Conservation (phyloP, 768 basidiomycete genomes). For the Strobilomyces confusus region DNA sequence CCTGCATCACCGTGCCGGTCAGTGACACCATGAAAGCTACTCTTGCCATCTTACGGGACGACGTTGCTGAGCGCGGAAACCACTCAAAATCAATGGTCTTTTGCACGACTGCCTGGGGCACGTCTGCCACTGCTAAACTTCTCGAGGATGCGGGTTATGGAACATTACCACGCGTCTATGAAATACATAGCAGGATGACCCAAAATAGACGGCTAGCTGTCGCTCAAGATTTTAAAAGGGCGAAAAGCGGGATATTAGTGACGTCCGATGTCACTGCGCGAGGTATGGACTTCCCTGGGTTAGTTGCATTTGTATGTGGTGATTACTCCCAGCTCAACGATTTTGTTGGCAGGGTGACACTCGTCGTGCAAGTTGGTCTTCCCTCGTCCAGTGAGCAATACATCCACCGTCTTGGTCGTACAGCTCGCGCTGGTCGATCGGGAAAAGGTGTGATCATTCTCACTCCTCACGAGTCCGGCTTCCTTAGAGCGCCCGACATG, state of each 20-base stretch:
- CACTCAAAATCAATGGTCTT: conserved; percentile 53
- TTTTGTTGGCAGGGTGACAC: conserved; percentile 42
- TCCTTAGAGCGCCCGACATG: conserved; percentile 42
- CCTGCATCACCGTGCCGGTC: conserved; percentile 40
- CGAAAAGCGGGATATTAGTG: conserved; percentile 43
- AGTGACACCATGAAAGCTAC: conserved; percentile 39
- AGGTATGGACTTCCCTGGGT: conserved; percentile 67
- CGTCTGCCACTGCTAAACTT: conserved; percentile 37
- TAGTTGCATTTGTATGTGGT: conserved; percentile 9
- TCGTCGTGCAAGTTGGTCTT: conserved; percentile 60
- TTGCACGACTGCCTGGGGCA: conserved; percentile 63
- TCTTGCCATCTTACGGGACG: conserved; percentile 37
- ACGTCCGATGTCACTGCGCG: conserved; percentile 59
- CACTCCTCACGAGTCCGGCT: conserved; percentile 45
- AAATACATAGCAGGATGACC: conserved; percentile 56
- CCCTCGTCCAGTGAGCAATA: conserved; percentile 73
- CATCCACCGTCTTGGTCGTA: conserved; percentile 75
- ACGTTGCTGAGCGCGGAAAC: conserved; percentile 27
- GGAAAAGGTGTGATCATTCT: conserved; percentile 59
- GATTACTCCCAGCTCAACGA: conserved; percentile 4
- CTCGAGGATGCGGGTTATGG: conserved; percentile 30
- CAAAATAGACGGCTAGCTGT: conserved; percentile 47
- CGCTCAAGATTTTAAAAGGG: conserved; percentile 46
- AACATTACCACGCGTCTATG: conserved; percentile 37
- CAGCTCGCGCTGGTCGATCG: conserved; percentile 66